These are phyloP conservation scores for Phytophthora kernoviae DNA, from an alignment of 352 stramenopile genomes.

Conservation along the genomic window DNA sequence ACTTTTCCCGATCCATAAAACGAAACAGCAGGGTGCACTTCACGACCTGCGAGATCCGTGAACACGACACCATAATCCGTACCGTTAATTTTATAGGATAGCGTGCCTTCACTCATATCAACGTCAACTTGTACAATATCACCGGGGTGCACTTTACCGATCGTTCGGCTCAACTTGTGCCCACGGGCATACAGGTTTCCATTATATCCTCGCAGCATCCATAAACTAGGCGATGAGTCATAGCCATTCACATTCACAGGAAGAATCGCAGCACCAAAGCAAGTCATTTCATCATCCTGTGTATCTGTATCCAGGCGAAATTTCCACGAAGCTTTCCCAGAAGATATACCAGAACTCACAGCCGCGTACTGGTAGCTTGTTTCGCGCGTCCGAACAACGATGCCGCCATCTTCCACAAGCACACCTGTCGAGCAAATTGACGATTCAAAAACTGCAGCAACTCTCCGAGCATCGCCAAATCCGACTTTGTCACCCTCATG, in stretches of 20 bases:
- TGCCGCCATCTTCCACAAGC: conserved; percentile 75
- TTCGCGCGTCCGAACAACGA: conserved; percentile 79
- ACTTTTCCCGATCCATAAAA: conserved; percentile 92
- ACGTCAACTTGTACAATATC: conserved; percentile 89
- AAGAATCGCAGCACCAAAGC: conserved; percentile 90
- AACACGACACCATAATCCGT: conserved; percentile 89
- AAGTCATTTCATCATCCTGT: conserved; percentile 92
- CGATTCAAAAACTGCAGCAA: conserved; percentile 79
- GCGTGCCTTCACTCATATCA: conserved; percentile 86
- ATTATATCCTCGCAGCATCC: conserved; percentile 93
- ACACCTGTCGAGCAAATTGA: conserved; percentile 81
- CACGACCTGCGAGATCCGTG: conserved; percentile 77
- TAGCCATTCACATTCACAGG: conserved; percentile 90
- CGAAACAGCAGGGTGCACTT: conserved; percentile 87
- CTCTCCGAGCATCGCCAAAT: conserved; percentile 65
- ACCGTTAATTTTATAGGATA: conserved; percentile 91
- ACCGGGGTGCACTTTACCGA: conserved; percentile 89
- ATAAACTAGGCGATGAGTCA: conserved; percentile 90
- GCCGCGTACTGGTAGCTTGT: conserved; percentile 90
- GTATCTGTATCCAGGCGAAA: conserved; percentile 90
- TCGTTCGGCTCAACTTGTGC: conserved; percentile 83
- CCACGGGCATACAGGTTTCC: conserved; percentile 91
- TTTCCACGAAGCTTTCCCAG: conserved; percentile 84
- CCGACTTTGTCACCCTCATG: conserved; percentile 48
- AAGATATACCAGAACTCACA: conserved; percentile 78